Conservation (phyloP, 345 rosid genomes). For the Syzygium grande region DNA sequence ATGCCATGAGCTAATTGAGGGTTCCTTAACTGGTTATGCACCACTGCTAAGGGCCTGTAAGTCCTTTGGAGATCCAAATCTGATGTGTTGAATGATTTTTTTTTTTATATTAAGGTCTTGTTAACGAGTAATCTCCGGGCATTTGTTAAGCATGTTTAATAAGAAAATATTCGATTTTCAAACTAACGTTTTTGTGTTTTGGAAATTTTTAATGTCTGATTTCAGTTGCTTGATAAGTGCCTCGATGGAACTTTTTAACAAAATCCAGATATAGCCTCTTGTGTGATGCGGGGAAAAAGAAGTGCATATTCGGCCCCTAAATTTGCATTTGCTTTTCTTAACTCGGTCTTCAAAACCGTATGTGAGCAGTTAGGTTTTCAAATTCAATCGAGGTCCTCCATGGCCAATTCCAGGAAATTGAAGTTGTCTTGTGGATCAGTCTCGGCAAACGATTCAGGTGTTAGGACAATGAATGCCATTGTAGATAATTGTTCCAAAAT, state of each 20-base stretch:
- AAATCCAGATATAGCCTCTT: background rate
- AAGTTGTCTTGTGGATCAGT: background rate
- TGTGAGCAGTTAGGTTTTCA: background rate
- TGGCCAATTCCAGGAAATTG: background rate
- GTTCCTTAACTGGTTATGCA: background rate
- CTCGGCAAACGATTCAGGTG: too few species aligned
- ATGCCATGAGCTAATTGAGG: background rate
- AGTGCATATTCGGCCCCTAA: background rate
- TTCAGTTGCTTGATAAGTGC: background rate
- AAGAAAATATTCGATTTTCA: background rate
- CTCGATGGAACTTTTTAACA: background rate
- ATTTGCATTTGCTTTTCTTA: background rate
- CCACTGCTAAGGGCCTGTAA: background rate
- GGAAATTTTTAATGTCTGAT: background rate
- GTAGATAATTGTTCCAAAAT: too few species aligned
- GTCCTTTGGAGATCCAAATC: background rate
- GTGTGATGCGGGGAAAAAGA: background rate
- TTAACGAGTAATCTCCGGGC: background rate
- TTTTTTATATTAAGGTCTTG: background rate
- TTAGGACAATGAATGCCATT: too few species aligned
- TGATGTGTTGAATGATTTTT: background rate
- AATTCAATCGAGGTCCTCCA: background rate
- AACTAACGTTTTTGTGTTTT: background rate
- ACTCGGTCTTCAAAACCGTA: background rate
- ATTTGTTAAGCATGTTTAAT: background rate